Conservation (phyloP, 73 alveolate species). For the Tetrahymena malaccensis region DNA sequence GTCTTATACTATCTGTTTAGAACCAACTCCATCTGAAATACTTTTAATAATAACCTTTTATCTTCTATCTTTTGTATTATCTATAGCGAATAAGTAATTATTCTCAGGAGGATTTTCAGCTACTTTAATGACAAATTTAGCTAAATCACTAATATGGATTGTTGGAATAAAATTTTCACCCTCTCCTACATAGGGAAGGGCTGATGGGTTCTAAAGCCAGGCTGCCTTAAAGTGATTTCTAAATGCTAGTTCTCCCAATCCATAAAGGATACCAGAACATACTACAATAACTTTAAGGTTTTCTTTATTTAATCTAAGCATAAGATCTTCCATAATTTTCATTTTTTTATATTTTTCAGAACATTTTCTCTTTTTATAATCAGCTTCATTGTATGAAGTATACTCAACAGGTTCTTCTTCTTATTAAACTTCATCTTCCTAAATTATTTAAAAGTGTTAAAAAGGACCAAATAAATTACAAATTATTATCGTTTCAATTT, state of each 20-base stretch:
- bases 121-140: constrained; percentile 68
- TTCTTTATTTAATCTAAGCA: constrained; percentile 69
- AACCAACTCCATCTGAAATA: constrained; percentile 87
- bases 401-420: constrained; percentile 49
- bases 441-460: background rate
- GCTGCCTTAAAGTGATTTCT: constrained; percentile 69
- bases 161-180: constrained; percentile 93
- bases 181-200: constrained; percentile 41
- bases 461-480: too few relatives aligned
- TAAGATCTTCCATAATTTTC: constrained; percentile 86
- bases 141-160: constrained; percentile 90
- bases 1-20: constrained; percentile 55
- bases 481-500: background rate
- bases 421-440: background rate
- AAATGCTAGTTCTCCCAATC: constrained; percentile 83
- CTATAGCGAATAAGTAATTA: constrained; percentile 88
- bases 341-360: constrained; percentile 62
- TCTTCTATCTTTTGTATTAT: constrained; percentile 73
- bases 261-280: constrained; percentile 92
- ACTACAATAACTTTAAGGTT: constrained; percentile 80
- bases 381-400: constrained; percentile 69
- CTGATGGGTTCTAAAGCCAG: constrained; percentile 62
- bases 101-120: constrained; percentile 71
- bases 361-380: constrained; percentile 70
- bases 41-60: constrained; percentile 71